Evolutionary conservation across 192 early-diverging fungal species (phyloP).

Genomic region (Helicostylum pulchrum): DNA sequence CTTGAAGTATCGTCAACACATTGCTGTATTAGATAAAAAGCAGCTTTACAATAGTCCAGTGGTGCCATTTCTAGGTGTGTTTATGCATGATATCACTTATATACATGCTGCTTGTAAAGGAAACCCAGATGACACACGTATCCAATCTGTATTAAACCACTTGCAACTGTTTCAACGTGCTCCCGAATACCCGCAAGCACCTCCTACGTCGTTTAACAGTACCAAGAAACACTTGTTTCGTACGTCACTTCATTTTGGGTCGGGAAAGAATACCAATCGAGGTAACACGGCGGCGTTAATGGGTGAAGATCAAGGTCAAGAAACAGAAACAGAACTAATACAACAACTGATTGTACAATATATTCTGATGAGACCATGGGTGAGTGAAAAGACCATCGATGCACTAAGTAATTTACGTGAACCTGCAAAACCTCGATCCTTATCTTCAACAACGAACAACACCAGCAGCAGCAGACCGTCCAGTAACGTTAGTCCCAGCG

Average conservation of each 20-base stretch:
- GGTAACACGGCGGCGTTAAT: conserved; percentile 8
- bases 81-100: conserved; percentile 79
- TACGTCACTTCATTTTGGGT: conserved; percentile 43
- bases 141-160: conserved; percentile 57
- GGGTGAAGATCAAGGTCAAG: conserved; percentile 45
- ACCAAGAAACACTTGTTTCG: conserved; percentile 46
- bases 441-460: not conserved
- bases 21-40: conserved; percentile 29
- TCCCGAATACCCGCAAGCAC: conserved; percentile 51
- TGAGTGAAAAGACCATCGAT: conserved; percentile 72
- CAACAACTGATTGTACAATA: conserved; percentile 68
- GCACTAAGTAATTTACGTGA: conserved; percentile 65
- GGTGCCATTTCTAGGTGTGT: conserved; percentile 72
- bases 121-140: conserved; percentile 43
- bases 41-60: conserved; percentile 41
- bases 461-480: not conserved
- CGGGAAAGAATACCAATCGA: conserved; percentile 28
- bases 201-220: conserved; percentile 48
- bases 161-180: conserved; percentile 55
- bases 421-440: conserved; percentile 31
- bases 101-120: conserved; percentile 61
- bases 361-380: conserved; percentile 68
- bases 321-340: conserved; percentile 53
- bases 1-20: conserved; percentile 61
- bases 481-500: not conserved